Evolutionary conservation across 208 protist species (phyloP), one percentile per base, ranked within the genome.

Genomic region (Acanthamoeba royreba): DNA sequence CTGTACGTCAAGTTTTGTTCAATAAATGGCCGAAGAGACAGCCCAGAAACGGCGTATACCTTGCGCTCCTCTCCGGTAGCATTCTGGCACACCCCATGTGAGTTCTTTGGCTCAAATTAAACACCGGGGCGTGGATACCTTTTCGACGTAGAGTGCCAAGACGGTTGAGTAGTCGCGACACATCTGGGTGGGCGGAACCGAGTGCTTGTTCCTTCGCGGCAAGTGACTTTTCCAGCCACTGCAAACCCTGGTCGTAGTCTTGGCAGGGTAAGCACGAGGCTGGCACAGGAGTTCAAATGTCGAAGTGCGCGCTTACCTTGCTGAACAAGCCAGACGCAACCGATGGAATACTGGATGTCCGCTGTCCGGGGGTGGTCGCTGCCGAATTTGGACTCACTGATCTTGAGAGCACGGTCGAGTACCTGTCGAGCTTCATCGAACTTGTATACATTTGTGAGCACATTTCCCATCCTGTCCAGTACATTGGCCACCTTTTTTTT

Each of bases 111-210:
- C n/a, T n/a, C n/a, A n/a, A n/a, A n/a, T n/a, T n/a, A n/a, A n/a
- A n/a, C n/a, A n/a, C n/a, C 66, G 35, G 8, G 35, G 13, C 13
- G 31, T 43, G 31, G 92, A 46, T 89, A 91, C 85, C 45, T 94
- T 94, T 93, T 96, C 95, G 58, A 95, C 93, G 38, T 95, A 95
- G 13, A 96, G 31, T 63, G 45, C 94, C 95, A 4, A 96, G 17
- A 53, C 94, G 91, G 43, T 94, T 96, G 1, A 96, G 61, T 15
- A 96, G 81, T 40, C 94, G 42, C 17, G 95, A 92, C 55, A 95
- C 93, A 28, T 95, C 83, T 4, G 92, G 92, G 43, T 94, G 92
- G 3, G 45, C 35, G 1, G 35, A 7, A 11, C 92, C 92, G 31
- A 94, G 46, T 42, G 92, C 42, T 17, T 92, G 43, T 69, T 94